Base-by-base conservation (phyloP, 2,329 filamentous ascomycete species). In the Colletotrichum paranaense region DNA sequence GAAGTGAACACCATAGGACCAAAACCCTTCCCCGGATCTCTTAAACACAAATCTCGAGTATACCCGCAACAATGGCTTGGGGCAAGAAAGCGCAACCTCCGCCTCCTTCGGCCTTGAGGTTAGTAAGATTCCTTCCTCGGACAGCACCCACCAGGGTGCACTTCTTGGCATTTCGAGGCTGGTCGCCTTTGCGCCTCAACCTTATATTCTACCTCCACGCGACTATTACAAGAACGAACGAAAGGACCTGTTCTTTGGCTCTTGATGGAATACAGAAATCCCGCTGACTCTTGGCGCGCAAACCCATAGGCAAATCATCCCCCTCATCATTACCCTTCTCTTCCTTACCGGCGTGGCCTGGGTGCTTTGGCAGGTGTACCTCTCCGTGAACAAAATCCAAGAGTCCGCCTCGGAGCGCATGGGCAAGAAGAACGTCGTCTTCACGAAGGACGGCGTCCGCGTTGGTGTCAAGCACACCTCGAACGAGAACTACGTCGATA, bases 381-480 rank as follows among this genome's bases (percentile, higher is more conserved):
- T 93, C 67, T 91, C 91, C 82, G 87, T 89, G 68, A 87, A 86
- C 82, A 88, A 93, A 81, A 91, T 95, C 77, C 88, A 90, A 74
- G 86, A 90, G 73, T 87, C 89, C 72, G 92, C 93, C 59, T 89
- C 88, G 62, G 87, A 92, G 82, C 90, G 90, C 79, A 93, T 95
- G 89, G 91, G 92, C 81, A 90, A 90, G 84, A 93, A 93, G 85
- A 93, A 95, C 80, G 89, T 95, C 69, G 86, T 91, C 53, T 93
- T 95, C 82, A 92, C 91, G 52, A 94, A 93, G 80, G 93, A 95
- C 69, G 93, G 93, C 68, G 84, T 94, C 74, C 89, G 90, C 73
- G 92, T 95, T 57, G 91, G 91, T 62, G 88, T 95, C 74, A 93
- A 92, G 83, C 87, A 94, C 74, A 82, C 93, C 62, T 87, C 88